Evolutionary conservation across 2,329 filamentous ascomycete genomes (phyloP).

Genomic region (Arthrobotrys sphaeroides): DNA sequence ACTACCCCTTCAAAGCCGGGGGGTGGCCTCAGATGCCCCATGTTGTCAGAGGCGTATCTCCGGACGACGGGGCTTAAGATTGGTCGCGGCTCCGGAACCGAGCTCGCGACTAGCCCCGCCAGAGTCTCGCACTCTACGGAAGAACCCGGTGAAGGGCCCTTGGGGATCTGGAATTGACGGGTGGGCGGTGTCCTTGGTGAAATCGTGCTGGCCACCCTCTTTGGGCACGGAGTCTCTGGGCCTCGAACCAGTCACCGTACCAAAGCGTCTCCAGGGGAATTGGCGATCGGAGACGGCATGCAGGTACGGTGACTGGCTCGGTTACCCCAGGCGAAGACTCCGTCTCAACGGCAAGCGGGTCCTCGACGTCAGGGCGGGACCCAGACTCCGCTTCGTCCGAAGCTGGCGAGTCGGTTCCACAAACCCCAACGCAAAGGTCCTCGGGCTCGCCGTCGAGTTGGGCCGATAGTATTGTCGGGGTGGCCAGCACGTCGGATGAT

Average conservation of each 20-base stretch:
- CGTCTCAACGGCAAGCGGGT: not conserved
- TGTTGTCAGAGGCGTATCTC: not conserved
- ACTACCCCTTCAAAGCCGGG: slow-evolving; percentile 1
- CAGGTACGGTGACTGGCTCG: not conserved
- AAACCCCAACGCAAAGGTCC: not conserved
- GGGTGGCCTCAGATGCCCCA: not conserved
- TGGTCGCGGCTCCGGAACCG: slow-evolving; percentile 14
- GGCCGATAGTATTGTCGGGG: not conserved
- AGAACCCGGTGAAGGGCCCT: not conserved
- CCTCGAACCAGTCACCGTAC: not conserved
- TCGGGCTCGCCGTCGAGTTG: not conserved
- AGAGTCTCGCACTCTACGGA: not conserved
- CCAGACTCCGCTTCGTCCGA: not conserved
- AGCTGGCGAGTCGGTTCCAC: not conserved
- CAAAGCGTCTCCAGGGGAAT: not conserved
- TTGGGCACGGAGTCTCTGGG: slow-evolving; percentile 17
- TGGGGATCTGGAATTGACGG: not conserved
- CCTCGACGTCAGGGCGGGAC: not conserved
- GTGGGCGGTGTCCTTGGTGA: not conserved
- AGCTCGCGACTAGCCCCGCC: slow-evolving; percentile 6
- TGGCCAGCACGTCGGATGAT: not conserved
- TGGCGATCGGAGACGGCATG: not conserved
- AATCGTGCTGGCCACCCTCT: not conserved
- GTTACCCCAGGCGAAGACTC: slow-evolving; percentile 4
- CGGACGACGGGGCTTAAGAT: not conserved